These are phyloP conservation scores for Cinchona pubescens DNA, from an alignment of 257 asterid genomes.

Conservation along the genomic window DNA sequence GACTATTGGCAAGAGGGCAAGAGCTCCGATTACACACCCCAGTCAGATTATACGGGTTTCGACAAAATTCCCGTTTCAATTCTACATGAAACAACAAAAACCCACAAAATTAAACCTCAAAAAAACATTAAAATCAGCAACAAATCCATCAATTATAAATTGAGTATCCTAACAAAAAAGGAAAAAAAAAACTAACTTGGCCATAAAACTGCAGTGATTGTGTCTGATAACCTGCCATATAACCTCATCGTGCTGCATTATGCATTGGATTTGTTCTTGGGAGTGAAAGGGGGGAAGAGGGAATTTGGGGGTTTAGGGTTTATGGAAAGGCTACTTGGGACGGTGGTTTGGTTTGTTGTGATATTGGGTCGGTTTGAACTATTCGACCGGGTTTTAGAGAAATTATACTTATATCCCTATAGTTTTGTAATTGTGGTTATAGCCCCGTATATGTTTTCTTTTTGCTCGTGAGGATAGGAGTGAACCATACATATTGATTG, in stretches of 20 bases:
- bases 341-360: background rate
- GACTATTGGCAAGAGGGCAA: conserved; percentile 95
- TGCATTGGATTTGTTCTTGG: background rate
- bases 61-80: conserved; percentile 91
- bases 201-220: conserved; percentile 98
- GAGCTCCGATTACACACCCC: conserved; percentile 96
- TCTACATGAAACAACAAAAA: conserved; percentile 26
- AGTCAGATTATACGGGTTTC: conserved; percentile 88
- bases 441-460: too few species aligned
- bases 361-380: background rate
- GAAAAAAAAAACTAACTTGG: conserved; percentile 48
- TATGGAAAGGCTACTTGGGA: background rate
- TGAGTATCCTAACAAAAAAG: background rate
- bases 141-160: background rate
- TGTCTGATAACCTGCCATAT: conserved; percentile 99
- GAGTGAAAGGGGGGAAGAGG: background rate
- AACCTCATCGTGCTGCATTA: conserved; percentile 98
- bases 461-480: too few species aligned
- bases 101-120: conserved; percentile 6
- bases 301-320: conserved; percentile 20
- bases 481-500: too few species aligned
- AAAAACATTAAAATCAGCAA: conserved; percentile 1
- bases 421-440: too few species aligned
- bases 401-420: background rate
- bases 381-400: background rate